Percentiles rank a stretch among this genome's conserved stretches.
These are phyloP conservation scores for Petasospora fabianii DNA, from an alignment of 1,139 yeast species.

Conservation along the genomic window DNA sequence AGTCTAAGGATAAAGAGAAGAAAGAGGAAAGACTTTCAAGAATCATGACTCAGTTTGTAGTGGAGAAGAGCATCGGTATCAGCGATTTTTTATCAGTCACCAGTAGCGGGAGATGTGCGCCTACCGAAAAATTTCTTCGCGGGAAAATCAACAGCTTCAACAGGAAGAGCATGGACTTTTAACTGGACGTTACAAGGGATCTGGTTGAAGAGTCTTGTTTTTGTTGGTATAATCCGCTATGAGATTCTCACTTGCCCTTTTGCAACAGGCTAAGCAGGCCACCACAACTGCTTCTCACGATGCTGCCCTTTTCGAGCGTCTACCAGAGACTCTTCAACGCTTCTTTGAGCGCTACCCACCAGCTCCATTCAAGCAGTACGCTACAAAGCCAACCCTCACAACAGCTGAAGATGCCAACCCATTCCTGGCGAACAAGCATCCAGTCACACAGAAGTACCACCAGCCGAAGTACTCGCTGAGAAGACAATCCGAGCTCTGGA, in stretches of 20 bases:
- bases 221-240: slow-evolving; percentile 12
- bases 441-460: slow-evolving; percentile 73
- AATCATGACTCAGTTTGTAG: not conserved
- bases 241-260: slow-evolving; percentile 21
- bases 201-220: no score
- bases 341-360: slow-evolving; percentile 89
- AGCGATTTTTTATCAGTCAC: slow-evolving; percentile 1
- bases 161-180: no score
- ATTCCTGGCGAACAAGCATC: slow-evolving; percentile 80
- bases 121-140: slow-evolving; percentile 9
- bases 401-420: slow-evolving; percentile 78
- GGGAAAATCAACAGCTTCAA: not conserved
- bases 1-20: not conserved
- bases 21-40: not conserved
- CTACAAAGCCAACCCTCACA: slow-evolving; percentile 60
- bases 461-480: slow-evolving; percentile 78
- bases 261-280: slow-evolving; percentile 27
- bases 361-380: slow-evolving; percentile 65
- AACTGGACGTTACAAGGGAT: no score
- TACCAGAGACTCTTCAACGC: slow-evolving; percentile 68
- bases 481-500: slow-evolving; percentile 81
- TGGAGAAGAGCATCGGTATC: no score
- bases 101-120: slow-evolving; percentile 2
- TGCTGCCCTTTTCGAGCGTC: slow-evolving; percentile 41
- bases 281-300: slow-evolving; percentile 1